Evolutionary conservation across 2,329 filamentous ascomycete species (phyloP).

Genomic region (Penicillium fuscoglaucum): DNA sequence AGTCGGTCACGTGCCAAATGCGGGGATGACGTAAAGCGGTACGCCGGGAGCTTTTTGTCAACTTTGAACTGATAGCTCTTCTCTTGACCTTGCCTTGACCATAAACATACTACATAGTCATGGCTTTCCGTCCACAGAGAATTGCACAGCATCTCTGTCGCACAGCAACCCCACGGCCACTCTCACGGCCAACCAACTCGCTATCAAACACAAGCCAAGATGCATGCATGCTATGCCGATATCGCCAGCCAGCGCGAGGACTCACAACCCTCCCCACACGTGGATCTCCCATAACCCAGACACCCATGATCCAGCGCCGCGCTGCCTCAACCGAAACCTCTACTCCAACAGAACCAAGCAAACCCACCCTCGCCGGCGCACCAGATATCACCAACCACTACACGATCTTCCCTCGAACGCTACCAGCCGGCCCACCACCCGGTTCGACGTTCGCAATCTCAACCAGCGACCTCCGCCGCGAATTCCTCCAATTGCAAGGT

Average conservation of each 20-base stretch:
- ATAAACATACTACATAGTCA: conserved; percentile 5
- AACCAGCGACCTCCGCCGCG: conserved; percentile 67
- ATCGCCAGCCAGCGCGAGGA: conserved; percentile 8
- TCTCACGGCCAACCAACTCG: conserved; percentile 6
- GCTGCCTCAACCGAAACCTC: conserved; percentile 23
- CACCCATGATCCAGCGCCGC: not conserved
- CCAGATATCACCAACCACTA: conserved; percentile 66
- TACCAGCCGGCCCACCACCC: conserved; percentile 77
- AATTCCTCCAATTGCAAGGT: conserved; percentile 82
- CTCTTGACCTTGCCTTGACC: not conserved
- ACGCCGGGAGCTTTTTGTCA: conserved; percentile 1
- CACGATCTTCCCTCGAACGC: conserved; percentile 79
- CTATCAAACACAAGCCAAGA: conserved; percentile 11
- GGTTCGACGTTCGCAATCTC: conserved; percentile 73
- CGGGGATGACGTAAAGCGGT: conserved; percentile 27
- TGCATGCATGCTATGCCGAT: conserved; percentile 19
- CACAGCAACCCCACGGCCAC: not conserved
- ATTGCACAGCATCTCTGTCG: conserved; percentile 13
- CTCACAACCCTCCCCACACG: not conserved
- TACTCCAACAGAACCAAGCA: not conserved
- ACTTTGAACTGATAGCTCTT: not conserved
- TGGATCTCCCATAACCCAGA: not conserved
- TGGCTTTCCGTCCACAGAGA: conserved; percentile 17
- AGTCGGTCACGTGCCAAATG: conserved; percentile 18
- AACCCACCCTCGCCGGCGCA: conserved; percentile 19